Evolutionary conservation across 352 stramenopile genomes (phyloP).

Genomic region (Phytophthora podocarpi): DNA sequence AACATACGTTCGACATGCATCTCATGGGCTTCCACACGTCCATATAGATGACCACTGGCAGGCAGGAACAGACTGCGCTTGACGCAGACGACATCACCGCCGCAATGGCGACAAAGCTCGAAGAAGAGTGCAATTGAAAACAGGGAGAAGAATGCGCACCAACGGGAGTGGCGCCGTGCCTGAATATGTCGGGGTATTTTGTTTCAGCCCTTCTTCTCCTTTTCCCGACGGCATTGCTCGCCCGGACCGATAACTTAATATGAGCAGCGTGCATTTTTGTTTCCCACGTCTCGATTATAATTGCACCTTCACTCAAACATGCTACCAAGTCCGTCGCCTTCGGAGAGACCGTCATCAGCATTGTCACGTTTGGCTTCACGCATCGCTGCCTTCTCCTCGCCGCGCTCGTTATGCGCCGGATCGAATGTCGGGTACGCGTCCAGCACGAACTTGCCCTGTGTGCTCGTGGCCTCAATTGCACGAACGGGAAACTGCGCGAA

Average conservation of each 20-base stretch:
- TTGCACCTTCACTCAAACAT: constrained; percentile 46
- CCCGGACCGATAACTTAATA: constrained; percentile 43
- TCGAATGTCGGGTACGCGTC: constrained; percentile 64
- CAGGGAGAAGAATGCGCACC: constrained; percentile 25
- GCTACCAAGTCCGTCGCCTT: constrained; percentile 43
- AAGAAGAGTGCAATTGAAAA: constrained; percentile 32
- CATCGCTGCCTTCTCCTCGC: constrained; percentile 46
- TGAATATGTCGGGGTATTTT: constrained; percentile 19
- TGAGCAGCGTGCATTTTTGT: constrained; percentile 33
- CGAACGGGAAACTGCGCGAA: constrained; percentile 67
- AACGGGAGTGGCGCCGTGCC: constrained; percentile 26
- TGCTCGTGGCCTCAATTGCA: constrained; percentile 62
- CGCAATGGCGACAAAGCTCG: constrained; percentile 28
- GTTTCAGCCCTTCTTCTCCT: constrained; percentile 26
- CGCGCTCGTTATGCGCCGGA: constrained; percentile 29
- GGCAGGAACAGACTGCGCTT: constrained; percentile 26
- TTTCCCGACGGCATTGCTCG: constrained; percentile 21
- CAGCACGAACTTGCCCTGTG: constrained; percentile 81
- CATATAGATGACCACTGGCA: constrained; percentile 25
- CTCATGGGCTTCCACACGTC: constrained; percentile 51
- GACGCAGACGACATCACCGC: constrained; percentile 26
- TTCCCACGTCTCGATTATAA: not conserved
- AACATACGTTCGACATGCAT: constrained; percentile 64
- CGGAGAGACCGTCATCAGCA: constrained; percentile 47
- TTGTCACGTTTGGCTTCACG: constrained; percentile 53